phyloP scores from a whole-genome alignment of 352 stramenopile species.

The Pythium phragmitis region DNA sequence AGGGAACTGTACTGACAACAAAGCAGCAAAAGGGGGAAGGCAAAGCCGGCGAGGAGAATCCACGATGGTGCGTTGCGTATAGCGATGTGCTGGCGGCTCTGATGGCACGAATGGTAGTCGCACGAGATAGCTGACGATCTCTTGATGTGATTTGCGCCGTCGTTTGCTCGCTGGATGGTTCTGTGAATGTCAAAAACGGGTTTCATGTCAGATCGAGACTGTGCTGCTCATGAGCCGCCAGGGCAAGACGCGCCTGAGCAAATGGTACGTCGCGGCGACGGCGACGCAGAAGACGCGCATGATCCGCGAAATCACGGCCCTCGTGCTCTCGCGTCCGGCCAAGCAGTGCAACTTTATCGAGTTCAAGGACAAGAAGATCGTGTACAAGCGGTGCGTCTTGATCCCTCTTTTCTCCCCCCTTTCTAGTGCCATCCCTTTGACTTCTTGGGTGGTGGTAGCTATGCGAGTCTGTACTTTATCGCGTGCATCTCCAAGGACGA shows the following conservation, averaged over 20 bases:
- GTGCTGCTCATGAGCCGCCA: slow-evolving; percentile 90
- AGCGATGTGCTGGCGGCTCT: background rate
- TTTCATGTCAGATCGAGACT: slow-evolving; percentile 68
- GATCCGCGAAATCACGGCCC: slow-evolving; percentile 85
- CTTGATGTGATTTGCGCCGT: slow-evolving; percentile 23
- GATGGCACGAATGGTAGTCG: background rate
- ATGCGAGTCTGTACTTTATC: slow-evolving; percentile 98
- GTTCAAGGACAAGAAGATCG: slow-evolving; percentile 98
- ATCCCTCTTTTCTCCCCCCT: background rate
- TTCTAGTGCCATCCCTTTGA: background rate
- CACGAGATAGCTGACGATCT: slow-evolving; percentile 5
- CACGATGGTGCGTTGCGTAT: slow-evolving; percentile 9
- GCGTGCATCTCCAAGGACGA: slow-evolving; percentile 94
- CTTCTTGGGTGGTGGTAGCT: slow-evolving; percentile 43
- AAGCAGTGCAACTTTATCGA: slow-evolving; percentile 96
- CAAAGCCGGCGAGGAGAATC: background rate
- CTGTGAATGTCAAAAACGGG: background rate
- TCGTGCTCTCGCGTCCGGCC: slow-evolving; percentile 81
- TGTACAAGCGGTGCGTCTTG: slow-evolving; percentile 90
- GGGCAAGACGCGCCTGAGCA: slow-evolving; percentile 90
- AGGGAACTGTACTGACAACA: slow-evolving; percentile 5
- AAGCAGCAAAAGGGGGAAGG: slow-evolving; percentile 3
- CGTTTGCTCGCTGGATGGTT: background rate
- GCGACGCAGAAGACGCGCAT: slow-evolving; percentile 87
- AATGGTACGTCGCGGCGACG: slow-evolving; percentile 86